Evolutionary conservation across 1,284 basidiomycete species (phyloP).

Genomic region (Fereydounia khargensis): DNA sequence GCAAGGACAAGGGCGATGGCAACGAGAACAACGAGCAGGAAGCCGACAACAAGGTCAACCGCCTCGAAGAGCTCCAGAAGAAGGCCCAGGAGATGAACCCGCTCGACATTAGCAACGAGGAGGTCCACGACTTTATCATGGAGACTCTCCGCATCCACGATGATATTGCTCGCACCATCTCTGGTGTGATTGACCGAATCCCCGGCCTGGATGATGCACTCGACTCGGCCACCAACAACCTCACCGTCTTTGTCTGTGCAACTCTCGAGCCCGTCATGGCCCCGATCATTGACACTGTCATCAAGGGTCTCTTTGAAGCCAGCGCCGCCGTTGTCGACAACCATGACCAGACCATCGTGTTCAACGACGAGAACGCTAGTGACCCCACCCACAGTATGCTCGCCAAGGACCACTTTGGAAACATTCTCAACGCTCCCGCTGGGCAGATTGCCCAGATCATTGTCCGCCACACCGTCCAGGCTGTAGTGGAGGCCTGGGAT

Average conservation of each 20-base stretch:
- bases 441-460: conserved; percentile 52
- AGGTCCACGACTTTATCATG: conserved; percentile 63
- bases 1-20: conserved; percentile 36
- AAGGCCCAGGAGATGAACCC: conserved; percentile 79
- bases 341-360: conserved; percentile 56
- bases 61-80: conserved; percentile 66
- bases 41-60: conserved; percentile 10
- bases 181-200: conserved; percentile 69
- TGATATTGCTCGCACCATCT: conserved; percentile 73
- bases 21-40: conserved; percentile 8
- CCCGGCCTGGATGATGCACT: conserved; percentile 65
- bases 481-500: background rate
- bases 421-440: conserved; percentile 49
- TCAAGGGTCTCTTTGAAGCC: conserved; percentile 39
- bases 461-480: background rate
- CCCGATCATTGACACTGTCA: conserved; percentile 26
- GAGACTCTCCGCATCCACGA: conserved; percentile 80
- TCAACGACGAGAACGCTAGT: conserved; percentile 31
- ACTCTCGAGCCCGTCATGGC: conserved; percentile 55
- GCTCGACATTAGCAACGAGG: background rate
- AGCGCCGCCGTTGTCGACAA: conserved; percentile 45
- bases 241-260: conserved; percentile 27
- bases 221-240: conserved; percentile 74
- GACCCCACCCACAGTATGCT: conserved; percentile 51
- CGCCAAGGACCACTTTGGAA: conserved; percentile 51